Base-by-base conservation (phyloP, 1,139 yeast genomes). In the Yamadazyma blattariae region DNA sequence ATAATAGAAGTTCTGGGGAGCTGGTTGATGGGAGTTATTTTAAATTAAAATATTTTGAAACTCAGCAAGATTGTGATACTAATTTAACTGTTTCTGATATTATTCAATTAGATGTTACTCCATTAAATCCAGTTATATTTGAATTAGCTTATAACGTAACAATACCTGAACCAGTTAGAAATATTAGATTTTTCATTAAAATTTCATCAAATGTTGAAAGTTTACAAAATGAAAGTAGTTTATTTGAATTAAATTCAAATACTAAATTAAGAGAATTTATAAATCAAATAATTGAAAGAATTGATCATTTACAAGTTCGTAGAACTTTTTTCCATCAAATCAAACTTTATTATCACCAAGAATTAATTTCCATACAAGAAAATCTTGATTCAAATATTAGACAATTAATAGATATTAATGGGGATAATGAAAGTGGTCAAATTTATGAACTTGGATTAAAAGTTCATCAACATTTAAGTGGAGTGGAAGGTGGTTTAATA, bases 241-340 rank as follows among this genome's bases (percentile, higher is more conserved):
- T 62, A 13, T 55, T 61, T 36, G 66, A 61, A 37, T 46, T 57
- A 5, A 49, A 48, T 29, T 32, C 39, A 3, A 19, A 13, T 2
- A 59, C 64, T 2, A 51, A 56, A 2, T 16, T 60, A 1, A 36
- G 48, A 10, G 57, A 54, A 9, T 50, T 62, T 16, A 59, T 54
- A 19, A 44, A 45, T 21, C 42, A 39, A 32, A 38, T 62, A 4
- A 52, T 59, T 12, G 52, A 50, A 3, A 44, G 59, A 30, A 45
- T 56, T 11, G 64, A 61, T 33, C 38, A 41, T 17, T 40, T 43
- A 5, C 47, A 56, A 16, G 65, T 59, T 0, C 44, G 53, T 21
- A 45, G 66, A 37, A 61, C 66, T 2, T 59, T 57, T 33, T 50
- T 50, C 32, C 65, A 61, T 25, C 65, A 61, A 37, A 38, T 61